These are phyloP conservation scores for Candida ipomoeae DNA, from an alignment of 805 yeast species.

Conservation along the genomic window DNA sequence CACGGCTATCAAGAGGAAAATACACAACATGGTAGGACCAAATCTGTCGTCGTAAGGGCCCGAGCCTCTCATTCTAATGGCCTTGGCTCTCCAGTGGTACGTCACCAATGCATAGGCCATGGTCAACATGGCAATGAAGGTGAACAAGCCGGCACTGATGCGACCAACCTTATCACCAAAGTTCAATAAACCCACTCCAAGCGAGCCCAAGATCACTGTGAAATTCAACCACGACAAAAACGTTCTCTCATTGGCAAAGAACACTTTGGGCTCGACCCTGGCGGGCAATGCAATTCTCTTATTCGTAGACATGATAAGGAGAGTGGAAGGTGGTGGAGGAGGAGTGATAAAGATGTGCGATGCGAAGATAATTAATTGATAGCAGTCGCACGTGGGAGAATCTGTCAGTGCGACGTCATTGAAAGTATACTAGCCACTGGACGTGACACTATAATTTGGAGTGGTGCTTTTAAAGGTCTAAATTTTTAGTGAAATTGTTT, in stretches of 20 bases:
- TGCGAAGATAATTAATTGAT: conserved; percentile 6
- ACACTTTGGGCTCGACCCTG: conserved; percentile 97
- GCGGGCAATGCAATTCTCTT: conserved; percentile 97
- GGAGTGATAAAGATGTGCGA: not conserved
- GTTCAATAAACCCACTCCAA: conserved; percentile 92
- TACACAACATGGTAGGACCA: conserved; percentile 96
- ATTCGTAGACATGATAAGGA: conserved; percentile 22
- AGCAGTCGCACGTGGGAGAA: conserved; percentile 8
- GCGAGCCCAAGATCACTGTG: conserved; percentile 95
- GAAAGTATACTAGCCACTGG: too few relatives aligned
- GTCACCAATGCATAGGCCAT: conserved; percentile 94
- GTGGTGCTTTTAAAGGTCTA: too few relatives aligned
- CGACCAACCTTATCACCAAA: conserved; percentile 95
- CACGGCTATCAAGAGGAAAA: conserved; percentile 89
- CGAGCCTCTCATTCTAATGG: conserved; percentile 93
- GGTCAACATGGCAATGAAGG: conserved; percentile 94
- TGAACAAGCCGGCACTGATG: conserved; percentile 89
- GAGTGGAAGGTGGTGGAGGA: not conserved
- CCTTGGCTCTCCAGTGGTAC: conserved; percentile 99
- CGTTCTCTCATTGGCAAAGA: conserved; percentile 98
- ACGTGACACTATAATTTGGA: too few relatives aligned
- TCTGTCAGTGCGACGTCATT: not conserved
- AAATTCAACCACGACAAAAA: conserved; percentile 97
- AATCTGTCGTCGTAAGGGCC: conserved; percentile 99
- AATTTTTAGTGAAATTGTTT: too few relatives aligned